Evolutionary conservation across 2,329 filamentous ascomycete species (phyloP), one percentile per base, ranked within the genome.

Genomic region (Colletotrichum scovillei): DNA sequence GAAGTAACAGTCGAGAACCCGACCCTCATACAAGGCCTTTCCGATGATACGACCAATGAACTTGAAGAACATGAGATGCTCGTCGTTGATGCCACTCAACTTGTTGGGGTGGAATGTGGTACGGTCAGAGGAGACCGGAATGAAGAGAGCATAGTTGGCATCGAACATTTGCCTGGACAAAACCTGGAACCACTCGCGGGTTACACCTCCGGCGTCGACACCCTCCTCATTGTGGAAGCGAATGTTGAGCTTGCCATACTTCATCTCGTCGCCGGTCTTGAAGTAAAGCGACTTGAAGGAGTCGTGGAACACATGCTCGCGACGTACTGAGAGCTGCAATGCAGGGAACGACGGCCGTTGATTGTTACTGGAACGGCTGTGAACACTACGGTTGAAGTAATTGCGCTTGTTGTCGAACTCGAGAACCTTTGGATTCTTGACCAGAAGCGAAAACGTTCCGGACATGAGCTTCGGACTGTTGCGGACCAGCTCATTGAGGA

Each of bases 321-420:
- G 94, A 72, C 97, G 94, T 72, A 99, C 94, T 72, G 92, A 93
- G 59, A 99, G 90, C 82, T 98, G 95, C 64, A 99, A 87, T 26
- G 90, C 82, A 56, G 95, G 93, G 78, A 87, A 90, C 8, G 92
- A 88, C 65, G 94, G 91, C 56, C 95, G 92, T 78, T 94, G 92
- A 67, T 90, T 90, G 66, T 89, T 89, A 63, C 93, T 91, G 58
- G 90, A 90, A 73, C 88, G 86, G 53, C 86, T 84, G 82, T 99
- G 97, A 12, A 99, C 92, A 79, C 95, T 95, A 74, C 97, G 93
- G 81, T 92, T 98, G 88, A 99, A 99, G 88, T 97, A 99, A 84
- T 97, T 98, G 79, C 97, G 95, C 87, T 99, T 99, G 86, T 99
- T 99, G 85, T 99, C 97, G 79, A 99, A 99, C 80, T 99, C 97